Conservation (phyloP, 1,284 basidiomycete species). For the Salmacisia buchloeana region DNA sequence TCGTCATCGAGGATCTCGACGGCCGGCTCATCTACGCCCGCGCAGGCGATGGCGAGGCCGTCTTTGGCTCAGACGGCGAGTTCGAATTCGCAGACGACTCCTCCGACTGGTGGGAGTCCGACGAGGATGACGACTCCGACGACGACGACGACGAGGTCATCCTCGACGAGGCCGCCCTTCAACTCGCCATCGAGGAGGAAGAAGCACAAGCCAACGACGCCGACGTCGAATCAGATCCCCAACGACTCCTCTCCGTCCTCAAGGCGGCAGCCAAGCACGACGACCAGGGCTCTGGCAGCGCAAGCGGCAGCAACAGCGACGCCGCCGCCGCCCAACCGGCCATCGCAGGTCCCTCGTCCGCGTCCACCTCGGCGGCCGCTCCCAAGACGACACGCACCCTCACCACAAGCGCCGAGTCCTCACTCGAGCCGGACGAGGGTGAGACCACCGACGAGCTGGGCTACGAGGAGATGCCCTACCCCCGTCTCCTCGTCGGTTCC, state of each 20-base stretch:
- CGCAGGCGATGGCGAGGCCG: conserved; percentile 48
- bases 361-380: neutral
- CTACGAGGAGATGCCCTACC: conserved; percentile 49
- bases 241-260: neutral
- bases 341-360: conserved; percentile 9
- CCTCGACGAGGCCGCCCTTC: conserved; percentile 25
- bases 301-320: no score
- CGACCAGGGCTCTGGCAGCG: no score
- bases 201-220: neutral
- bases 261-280: neutral
- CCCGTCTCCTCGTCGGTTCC: conserved; percentile 45
- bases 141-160: conserved; percentile 25
- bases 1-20: conserved; percentile 50
- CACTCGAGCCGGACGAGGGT: conserved; percentile 33
- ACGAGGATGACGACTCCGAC: conserved; percentile 40
- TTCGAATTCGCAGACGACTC: conserved; percentile 48
- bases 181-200: conserved; percentile 11
- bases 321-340: conserved; percentile 13
- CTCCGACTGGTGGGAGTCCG: conserved; percentile 28
- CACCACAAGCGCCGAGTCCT: conserved; percentile 6
- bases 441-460: conserved; percentile 49
- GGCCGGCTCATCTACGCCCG: conserved; percentile 48
- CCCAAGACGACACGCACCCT: neutral
- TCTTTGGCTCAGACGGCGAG: conserved; percentile 50
- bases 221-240: neutral